phyloP scores from a whole-genome alignment of 345 rosid species.

The Eucalyptus marginata region DNA sequence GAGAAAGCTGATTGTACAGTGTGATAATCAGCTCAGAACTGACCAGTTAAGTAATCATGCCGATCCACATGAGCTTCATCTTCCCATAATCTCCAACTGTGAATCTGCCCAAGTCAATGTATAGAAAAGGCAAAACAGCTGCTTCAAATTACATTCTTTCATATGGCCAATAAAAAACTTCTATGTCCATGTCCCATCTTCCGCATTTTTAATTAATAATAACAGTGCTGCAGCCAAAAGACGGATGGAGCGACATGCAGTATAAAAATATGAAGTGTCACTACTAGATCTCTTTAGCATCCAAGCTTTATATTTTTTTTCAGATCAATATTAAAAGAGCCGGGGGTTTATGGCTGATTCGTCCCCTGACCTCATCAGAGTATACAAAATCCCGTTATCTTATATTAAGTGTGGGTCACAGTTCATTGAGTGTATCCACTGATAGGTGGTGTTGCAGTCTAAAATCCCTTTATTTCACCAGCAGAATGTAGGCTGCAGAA shows the following conservation, averaged over 20 bases:
- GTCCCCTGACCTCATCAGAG: not conserved
- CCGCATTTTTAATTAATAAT: not conserved
- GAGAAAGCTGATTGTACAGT: not conserved
- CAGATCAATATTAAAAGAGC: not conserved
- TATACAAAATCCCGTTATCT: not conserved
- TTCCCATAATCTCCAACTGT: slow-evolving; percentile 94
- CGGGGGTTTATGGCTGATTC: not conserved
- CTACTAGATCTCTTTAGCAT: not conserved
- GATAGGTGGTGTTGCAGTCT: not conserved
- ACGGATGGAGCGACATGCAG: not conserved
- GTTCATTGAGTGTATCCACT: not conserved
- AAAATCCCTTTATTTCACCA: not conserved
- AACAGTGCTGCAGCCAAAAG: not conserved
- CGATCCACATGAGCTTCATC: slow-evolving; percentile 65
- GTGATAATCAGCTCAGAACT: not conserved
- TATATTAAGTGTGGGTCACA: not conserved
- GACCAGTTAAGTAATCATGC: slow-evolving; percentile 54
- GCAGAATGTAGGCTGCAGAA: not conserved
- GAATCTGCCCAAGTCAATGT: slow-evolving; percentile 42
- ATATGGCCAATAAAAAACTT: not conserved
- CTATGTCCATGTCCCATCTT: not conserved
- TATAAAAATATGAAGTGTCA: not conserved
- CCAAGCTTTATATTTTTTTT: not conserved
- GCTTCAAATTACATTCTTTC: not conserved
- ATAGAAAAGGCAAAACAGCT: not conserved